Conservation (phyloP, 2,329 filamentous ascomycete genomes). For the Lecanicillium sp. region DNA sequence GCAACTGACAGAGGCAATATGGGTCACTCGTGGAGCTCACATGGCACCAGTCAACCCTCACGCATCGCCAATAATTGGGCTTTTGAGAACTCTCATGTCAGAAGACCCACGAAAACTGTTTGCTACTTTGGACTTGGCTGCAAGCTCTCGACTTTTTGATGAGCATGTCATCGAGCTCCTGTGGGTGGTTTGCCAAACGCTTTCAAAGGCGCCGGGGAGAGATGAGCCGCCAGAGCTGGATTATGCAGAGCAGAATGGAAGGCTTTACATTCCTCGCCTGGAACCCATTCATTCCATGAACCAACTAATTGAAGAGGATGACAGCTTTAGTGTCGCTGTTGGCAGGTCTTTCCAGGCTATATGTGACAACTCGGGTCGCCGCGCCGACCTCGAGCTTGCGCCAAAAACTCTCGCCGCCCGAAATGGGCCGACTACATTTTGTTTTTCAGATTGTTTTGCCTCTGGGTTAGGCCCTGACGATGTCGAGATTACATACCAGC, state of each 20-base stretch:
- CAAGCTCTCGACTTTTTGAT: slow-evolving; percentile 13
- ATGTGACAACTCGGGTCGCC: background rate
- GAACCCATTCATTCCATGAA: slow-evolving; percentile 32
- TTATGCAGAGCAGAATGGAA: slow-evolving; percentile 29
- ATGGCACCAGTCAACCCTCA: slow-evolving; percentile 24
- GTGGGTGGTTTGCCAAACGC: slow-evolving; percentile 16
- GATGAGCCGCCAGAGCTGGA: slow-evolving; percentile 29
- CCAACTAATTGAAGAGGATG: slow-evolving; percentile 30
- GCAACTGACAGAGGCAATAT: slow-evolving; percentile 31
- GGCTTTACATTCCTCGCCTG: slow-evolving; percentile 36
- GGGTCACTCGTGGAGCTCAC: slow-evolving; percentile 37
- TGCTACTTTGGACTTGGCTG: slow-evolving; percentile 33
- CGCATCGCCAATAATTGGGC: slow-evolving; percentile 32
- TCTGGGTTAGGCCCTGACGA: slow-evolving; percentile 21
- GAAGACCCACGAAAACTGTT: slow-evolving; percentile 36
- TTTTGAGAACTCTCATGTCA: slow-evolving; percentile 40
- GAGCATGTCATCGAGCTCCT: slow-evolving; percentile 13
- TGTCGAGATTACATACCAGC: slow-evolving; percentile 31
- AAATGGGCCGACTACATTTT: slow-evolving; percentile 9
- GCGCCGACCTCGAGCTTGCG: background rate
- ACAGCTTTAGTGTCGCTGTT: slow-evolving; percentile 4
- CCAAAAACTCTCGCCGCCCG: too few relatives aligned
- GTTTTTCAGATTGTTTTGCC: slow-evolving; percentile 14
- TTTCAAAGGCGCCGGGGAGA: slow-evolving; percentile 11
- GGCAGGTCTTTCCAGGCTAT: slow-evolving; percentile 14